Evolutionary conservation across 2,329 filamentous ascomycete species (phyloP).

Genomic region (Malbranchea cinnamomea): DNA sequence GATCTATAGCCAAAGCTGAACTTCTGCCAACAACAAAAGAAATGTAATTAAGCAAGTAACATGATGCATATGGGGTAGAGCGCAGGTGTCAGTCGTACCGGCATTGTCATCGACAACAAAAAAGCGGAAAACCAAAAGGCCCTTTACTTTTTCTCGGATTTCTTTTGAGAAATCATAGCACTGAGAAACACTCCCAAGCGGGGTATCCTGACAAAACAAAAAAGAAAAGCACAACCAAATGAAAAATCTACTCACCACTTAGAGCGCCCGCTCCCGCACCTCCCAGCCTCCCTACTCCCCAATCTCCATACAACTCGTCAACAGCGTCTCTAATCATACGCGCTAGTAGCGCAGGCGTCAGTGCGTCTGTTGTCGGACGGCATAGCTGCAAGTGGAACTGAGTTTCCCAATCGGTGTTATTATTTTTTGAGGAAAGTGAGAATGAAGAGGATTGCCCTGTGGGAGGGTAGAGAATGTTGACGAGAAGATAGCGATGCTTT

Average conservation of each 20-base stretch:
- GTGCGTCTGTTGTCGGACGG: conserved; percentile 57
- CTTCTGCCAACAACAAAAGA: too few species aligned
- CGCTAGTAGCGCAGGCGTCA: conserved; percentile 51
- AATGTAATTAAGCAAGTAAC: too few species aligned
- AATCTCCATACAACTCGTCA: conserved; percentile 68
- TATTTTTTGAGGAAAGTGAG: conserved; percentile 17
- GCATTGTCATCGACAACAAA: too few species aligned
- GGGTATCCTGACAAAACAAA: not conserved
- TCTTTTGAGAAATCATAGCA: too few species aligned
- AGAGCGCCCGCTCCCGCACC: conserved; percentile 58
- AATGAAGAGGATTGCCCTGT: conserved; percentile 13
- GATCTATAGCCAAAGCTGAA: not conserved
- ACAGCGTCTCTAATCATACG: conserved; percentile 58
- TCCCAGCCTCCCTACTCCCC: conserved; percentile 44
- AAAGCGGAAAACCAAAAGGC: too few species aligned
- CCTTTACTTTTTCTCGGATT: too few species aligned
- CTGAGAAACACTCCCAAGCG: too few species aligned
- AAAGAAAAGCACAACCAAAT: conserved; percentile 2
- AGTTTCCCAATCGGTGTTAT: conserved; percentile 19
- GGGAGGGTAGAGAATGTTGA: conserved; percentile 78
- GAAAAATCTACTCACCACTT: conserved; percentile 37
- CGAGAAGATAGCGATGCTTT: conserved; percentile 90
- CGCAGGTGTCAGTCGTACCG: too few species aligned
- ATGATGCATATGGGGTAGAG: too few species aligned
- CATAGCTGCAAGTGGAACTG: conserved; percentile 55